Evolutionary conservation across 306 rosid species (phyloP).

Genomic region (Datisca glomerata): DNA sequence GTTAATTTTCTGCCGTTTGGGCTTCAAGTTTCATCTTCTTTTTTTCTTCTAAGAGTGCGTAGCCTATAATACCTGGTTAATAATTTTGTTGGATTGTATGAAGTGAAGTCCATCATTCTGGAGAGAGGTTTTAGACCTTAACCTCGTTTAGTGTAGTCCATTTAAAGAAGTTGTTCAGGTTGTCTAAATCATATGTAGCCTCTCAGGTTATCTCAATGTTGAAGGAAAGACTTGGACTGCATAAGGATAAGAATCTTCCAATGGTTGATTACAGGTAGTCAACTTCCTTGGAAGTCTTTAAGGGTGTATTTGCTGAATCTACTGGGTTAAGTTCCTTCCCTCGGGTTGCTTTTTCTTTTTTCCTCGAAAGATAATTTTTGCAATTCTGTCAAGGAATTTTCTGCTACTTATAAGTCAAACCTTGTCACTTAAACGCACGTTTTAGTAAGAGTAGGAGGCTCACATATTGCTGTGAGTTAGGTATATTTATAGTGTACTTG

Average conservation of each 20-base stretch:
- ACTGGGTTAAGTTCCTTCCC: neutral
- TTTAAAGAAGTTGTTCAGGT: conserved; percentile 1
- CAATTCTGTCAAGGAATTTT: too few species aligned
- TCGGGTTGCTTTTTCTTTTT: too few species aligned
- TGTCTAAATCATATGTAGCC: conserved; percentile 12
- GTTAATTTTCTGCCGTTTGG: too few species aligned
- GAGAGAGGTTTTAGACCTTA: conserved; percentile 1
- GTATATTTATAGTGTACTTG: too few species aligned
- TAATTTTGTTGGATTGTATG: neutral
- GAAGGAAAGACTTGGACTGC: conserved; percentile 59
- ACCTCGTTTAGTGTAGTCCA: neutral
- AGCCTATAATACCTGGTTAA: neutral
- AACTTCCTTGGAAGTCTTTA: conserved; percentile 11
- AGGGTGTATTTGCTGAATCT: conserved; percentile 9
- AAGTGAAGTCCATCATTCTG: neutral
- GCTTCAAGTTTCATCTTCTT: too few species aligned
- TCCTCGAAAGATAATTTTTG: too few species aligned
- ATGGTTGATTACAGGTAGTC: conserved; percentile 73
- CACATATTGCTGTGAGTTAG: too few species aligned
- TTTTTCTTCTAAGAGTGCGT: too few species aligned
- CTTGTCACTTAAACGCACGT: too few species aligned
- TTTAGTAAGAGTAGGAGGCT: too few species aligned
- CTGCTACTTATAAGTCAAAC: too few species aligned
- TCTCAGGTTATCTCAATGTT: conserved; percentile 64
- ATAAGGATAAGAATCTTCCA: conserved; percentile 40